Percentiles rank a stretch among this genome's conserved stretches.
Conservation (phyloP, 2,329 filamentous ascomycete genomes). For the Aspergillus awamori region DNA sequence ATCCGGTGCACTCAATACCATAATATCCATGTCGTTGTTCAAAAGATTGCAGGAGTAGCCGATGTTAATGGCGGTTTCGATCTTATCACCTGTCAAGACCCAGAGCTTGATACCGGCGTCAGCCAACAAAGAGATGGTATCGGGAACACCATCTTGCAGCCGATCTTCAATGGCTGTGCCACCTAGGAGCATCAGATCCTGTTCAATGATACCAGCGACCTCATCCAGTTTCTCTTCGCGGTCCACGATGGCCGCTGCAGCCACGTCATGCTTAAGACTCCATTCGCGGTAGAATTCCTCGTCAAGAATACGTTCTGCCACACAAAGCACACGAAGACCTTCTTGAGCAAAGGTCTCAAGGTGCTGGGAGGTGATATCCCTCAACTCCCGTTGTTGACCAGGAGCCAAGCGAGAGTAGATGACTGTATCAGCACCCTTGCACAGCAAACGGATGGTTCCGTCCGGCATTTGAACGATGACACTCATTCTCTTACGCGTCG, state of each 20-base stretch:
- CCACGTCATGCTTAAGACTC: constrained; percentile 10
- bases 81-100: constrained; percentile 97
- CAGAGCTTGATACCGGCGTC: constrained; percentile 96
- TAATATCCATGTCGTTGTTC: constrained; percentile 37
- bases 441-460: constrained; percentile 6
- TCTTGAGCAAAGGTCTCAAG: constrained; percentile 10
- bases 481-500: constrained; percentile 10
- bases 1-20: constrained; percentile 2
- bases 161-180: constrained; percentile 81
- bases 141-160: constrained; percentile 32
- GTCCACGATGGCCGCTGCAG: constrained; percentile 8
- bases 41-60: constrained; percentile 68
- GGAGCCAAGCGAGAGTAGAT: constrained; percentile 8
- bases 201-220: constrained; percentile 3
- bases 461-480: constrained; percentile 9
- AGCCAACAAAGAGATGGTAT: constrained; percentile 6
- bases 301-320: constrained; percentile 4
- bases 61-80: constrained; percentile 98
- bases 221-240: constrained; percentile 9
- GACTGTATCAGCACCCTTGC: constrained; percentile 6
- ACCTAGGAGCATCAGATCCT: not conserved
- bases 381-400: constrained; percentile 3
- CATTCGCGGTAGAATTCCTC: constrained; percentile 1
- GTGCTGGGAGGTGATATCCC: not conserved
- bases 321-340: constrained; percentile 8